These are phyloP conservation scores for Lanmaoa pseudosensibilis DNA, from an alignment of 768 basidiomycete species.

Conservation along the genomic window DNA sequence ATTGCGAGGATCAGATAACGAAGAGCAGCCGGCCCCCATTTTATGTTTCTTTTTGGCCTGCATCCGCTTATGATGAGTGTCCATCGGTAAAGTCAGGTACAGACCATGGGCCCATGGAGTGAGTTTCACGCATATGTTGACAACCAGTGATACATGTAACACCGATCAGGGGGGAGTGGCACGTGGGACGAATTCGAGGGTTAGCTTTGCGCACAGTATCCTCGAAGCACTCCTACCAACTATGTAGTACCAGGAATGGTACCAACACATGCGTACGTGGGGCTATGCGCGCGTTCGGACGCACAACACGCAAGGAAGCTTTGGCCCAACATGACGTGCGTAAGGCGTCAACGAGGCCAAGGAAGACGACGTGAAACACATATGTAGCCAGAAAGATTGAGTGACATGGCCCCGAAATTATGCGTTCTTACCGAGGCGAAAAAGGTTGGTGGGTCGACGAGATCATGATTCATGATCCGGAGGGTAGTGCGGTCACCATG, in stretches of 20 bases:
- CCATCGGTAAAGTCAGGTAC: background rate
- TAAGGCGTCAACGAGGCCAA: no score
- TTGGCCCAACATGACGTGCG: background rate
- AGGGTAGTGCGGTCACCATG: background rate
- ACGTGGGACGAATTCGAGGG: background rate
- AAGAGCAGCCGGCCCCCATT: background rate
- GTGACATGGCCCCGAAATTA: constrained; percentile 1
- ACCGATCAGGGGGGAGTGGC: background rate
- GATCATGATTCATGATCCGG: background rate
- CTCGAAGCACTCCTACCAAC: background rate
- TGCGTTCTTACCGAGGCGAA: background rate
- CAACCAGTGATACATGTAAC: background rate
- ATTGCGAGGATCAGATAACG: background rate
- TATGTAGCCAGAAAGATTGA: no score
- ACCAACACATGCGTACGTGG: background rate
- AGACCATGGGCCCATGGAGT: background rate
- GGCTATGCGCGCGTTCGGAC: background rate
- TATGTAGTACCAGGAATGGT: no score
- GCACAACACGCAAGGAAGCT: background rate
- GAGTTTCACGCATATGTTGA: background rate
- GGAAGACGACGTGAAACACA: no score
- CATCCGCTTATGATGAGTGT: background rate
- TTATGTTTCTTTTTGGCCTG: background rate
- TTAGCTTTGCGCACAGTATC: background rate
- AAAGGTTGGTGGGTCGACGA: background rate